Evolutionary conservation across 164 flowering plant genomes (phyloP).

Genomic region (Chimonanthus salicifolius): DNA sequence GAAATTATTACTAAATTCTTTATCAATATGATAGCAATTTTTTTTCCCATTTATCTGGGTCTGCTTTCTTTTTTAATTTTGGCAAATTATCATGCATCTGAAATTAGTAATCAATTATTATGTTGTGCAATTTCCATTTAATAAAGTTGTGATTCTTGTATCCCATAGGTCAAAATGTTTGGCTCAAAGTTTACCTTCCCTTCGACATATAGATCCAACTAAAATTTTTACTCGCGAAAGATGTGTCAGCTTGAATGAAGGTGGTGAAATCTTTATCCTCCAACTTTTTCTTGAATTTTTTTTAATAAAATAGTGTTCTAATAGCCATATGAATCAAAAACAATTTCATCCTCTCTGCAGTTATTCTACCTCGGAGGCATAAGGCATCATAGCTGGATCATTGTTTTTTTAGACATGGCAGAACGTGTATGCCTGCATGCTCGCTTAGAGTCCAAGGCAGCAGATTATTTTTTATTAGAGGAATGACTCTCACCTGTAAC

Average conservation of each 20-base stretch:
- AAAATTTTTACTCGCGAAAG: conserved; percentile 45
- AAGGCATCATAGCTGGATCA: background rate
- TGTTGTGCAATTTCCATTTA: background rate
- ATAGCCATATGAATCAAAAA: background rate
- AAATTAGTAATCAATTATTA: background rate
- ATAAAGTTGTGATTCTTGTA: background rate
- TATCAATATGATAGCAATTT: too few relatives aligned
- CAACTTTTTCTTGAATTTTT: background rate
- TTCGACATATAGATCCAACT: conserved; percentile 42
- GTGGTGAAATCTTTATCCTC: conserved; percentile 24
- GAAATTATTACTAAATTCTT: too few relatives aligned
- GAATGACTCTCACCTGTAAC: too few relatives aligned
- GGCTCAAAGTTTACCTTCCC: conserved; percentile 31
- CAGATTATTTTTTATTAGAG: too few relatives aligned
- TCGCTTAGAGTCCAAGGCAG: background rate
- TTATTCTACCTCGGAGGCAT: conserved; percentile 5
- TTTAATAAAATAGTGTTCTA: background rate
- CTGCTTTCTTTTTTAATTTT: background rate
- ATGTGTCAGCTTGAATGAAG: conserved; percentile 52
- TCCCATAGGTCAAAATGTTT: conserved; percentile 48
- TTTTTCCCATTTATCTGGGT: background rate
- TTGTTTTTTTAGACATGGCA: background rate
- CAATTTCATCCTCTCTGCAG: background rate
- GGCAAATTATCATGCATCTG: background rate
- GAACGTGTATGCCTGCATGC: background rate